phyloP scores from a whole-genome alignment of 345 rosid genomes.

The Eucalyptus rudis region DNA sequence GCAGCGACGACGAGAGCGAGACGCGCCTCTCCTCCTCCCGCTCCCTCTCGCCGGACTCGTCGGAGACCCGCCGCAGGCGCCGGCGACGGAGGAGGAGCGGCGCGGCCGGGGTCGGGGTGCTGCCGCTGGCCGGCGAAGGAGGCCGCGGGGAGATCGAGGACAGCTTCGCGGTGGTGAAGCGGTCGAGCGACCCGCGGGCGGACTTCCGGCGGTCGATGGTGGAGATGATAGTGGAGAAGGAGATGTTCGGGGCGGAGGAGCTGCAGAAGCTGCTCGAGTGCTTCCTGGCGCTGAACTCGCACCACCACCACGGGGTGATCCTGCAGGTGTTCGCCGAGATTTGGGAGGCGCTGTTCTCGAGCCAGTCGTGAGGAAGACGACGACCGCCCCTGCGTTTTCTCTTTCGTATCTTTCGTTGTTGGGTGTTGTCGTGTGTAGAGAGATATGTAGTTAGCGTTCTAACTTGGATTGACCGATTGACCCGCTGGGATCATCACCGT shows the following conservation, averaged over 20 bases:
- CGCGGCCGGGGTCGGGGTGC: background rate
- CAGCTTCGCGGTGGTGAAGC: conserved; percentile 83
- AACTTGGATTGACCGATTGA: background rate
- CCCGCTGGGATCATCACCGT: background rate
- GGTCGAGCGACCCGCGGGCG: conserved; percentile 51
- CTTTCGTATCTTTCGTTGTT: background rate
- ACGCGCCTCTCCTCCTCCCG: conserved; percentile 52
- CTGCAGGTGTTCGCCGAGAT: conserved; percentile 60
- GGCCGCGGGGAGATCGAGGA: conserved; percentile 28
- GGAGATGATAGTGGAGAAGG: conserved; percentile 80
- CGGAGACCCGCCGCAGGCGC: conserved; percentile 4
- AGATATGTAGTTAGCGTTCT: background rate
- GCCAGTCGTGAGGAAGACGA: background rate
- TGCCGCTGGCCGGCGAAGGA: background rate
- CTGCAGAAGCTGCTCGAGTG: conserved; percentile 63
- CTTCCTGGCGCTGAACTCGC: conserved; percentile 56
- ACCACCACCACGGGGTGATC: conserved; percentile 50
- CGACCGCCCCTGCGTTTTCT: background rate
- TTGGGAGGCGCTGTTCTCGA: conserved; percentile 46
- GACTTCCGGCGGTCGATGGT: conserved; percentile 73
- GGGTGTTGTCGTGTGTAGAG: background rate
- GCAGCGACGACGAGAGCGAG: conserved; percentile 49
- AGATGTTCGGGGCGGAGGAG: conserved; percentile 44
- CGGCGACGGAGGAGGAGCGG: background rate
- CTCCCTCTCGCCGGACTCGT: conserved; percentile 47